Percentiles rank a stretch among this genome's conserved stretches.
These are phyloP conservation scores for Polygonum aviculare DNA, from an alignment of 148 eudicot genomes.

Conservation along the genomic window DNA sequence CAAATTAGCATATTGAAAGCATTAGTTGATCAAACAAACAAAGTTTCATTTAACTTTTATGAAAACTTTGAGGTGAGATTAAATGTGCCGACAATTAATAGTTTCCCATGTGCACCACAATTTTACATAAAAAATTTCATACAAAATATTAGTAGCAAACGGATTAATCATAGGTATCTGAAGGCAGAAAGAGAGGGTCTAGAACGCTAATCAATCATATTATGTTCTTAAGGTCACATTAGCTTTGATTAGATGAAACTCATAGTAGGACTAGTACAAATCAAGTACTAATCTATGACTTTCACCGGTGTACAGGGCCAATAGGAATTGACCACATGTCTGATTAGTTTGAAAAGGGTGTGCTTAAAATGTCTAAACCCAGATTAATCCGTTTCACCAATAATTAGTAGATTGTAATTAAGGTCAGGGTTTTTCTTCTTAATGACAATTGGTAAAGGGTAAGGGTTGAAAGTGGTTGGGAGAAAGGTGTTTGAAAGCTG, in stretches of 20 bases:
- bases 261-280: neutral
- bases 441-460: conserved; percentile 8
- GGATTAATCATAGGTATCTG: too few relatives aligned
- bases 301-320: neutral
- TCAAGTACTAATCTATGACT: neutral
- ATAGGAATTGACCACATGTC: neutral
- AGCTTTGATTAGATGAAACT: neutral
- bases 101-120: too few relatives aligned
- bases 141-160: too few relatives aligned
- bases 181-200: neutral
- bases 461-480: conserved; percentile 9
- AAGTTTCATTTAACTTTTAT: neutral
- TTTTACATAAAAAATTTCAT: too few relatives aligned
- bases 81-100: neutral
- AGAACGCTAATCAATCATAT: neutral
- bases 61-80: neutral
- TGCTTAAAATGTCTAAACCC: neutral
- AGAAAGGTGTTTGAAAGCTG: conserved; percentile 4
- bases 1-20: neutral
- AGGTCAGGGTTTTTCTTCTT: neutral
- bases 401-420: neutral
- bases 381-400: neutral
- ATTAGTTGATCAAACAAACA: neutral
- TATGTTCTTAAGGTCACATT: neutral
- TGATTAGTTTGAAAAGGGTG: neutral